Evolutionary conservation across 495 filamentous ascomycete species (phyloP).

Genomic region (Podospora appendiculata): DNA sequence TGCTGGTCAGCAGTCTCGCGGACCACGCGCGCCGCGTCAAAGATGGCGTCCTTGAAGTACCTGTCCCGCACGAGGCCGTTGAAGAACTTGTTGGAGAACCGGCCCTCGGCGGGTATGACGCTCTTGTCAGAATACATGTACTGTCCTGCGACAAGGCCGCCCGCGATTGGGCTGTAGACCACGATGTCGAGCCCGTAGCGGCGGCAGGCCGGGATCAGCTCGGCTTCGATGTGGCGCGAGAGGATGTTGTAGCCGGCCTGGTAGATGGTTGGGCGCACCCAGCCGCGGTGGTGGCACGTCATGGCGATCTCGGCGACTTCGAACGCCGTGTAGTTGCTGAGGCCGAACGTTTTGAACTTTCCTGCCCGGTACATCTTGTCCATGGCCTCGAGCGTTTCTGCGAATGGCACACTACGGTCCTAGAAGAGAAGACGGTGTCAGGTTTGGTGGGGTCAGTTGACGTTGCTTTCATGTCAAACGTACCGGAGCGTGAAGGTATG

Average conservation of each 20-base stretch:
- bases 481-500: conserved; percentile 69
- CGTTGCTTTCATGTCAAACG: not conserved
- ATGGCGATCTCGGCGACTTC: conserved; percentile 78
- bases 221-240: conserved; percentile 60
- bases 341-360: conserved; percentile 67
- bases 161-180: conserved; percentile 70
- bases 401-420: conserved; percentile 63
- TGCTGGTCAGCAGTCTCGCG: conserved; percentile 60
- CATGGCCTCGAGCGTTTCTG: conserved; percentile 61
- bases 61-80: conserved; percentile 51
- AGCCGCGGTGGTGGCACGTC: conserved; percentile 59
- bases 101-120: conserved; percentile 52
- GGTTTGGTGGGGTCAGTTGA: not conserved
- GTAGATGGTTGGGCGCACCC: conserved; percentile 57
- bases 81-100: conserved; percentile 47
- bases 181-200: conserved; percentile 76
- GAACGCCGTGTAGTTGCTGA: conserved; percentile 74
- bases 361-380: conserved; percentile 69
- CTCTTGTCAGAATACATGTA: conserved; percentile 24
- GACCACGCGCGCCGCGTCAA: conserved; percentile 60
- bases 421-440: not conserved
- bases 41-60: conserved; percentile 67
- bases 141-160: conserved; percentile 68
- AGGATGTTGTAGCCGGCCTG: conserved; percentile 57
- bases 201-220: conserved; percentile 65